Evolutionary conservation across 306 rosid genomes (phyloP).

Genomic region (Crataegus laevigata): DNA sequence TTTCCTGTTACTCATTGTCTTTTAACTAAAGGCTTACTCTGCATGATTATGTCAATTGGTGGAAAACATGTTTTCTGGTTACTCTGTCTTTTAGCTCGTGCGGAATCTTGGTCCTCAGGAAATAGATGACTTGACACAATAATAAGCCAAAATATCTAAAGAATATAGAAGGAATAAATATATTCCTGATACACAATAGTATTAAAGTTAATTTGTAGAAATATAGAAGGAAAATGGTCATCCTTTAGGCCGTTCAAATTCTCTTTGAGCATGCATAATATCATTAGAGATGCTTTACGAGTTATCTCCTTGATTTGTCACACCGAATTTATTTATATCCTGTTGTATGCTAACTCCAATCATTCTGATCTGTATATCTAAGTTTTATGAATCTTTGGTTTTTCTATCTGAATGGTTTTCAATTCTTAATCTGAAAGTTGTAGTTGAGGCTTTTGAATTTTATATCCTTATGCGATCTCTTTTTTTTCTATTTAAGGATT

Average conservation of each 20-base stretch:
- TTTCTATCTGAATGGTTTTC: background rate
- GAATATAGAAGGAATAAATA: background rate
- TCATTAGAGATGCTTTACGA: background rate
- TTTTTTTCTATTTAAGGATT: background rate
- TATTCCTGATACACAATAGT: background rate
- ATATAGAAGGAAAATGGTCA: background rate
- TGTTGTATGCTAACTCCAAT: background rate
- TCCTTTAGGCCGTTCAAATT: background rate
- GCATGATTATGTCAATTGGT: conserved; percentile 6
- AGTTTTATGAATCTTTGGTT: background rate
- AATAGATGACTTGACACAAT: background rate
- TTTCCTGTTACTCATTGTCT: background rate
- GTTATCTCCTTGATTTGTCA: background rate
- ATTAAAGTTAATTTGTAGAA: background rate
- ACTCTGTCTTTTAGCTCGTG: background rate
- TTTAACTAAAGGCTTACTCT: background rate
- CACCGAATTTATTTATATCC: background rate
- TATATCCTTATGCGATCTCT: background rate
- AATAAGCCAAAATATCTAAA: background rate
- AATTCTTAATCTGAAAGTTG: background rate
- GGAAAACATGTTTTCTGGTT: background rate
- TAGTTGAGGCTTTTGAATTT: background rate
- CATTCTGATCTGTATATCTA: background rate
- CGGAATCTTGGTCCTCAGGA: background rate
- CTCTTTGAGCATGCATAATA: background rate